Base-by-base conservation (phyloP, 208 protist genomes). In the Leishmania amazonensis region DNA sequence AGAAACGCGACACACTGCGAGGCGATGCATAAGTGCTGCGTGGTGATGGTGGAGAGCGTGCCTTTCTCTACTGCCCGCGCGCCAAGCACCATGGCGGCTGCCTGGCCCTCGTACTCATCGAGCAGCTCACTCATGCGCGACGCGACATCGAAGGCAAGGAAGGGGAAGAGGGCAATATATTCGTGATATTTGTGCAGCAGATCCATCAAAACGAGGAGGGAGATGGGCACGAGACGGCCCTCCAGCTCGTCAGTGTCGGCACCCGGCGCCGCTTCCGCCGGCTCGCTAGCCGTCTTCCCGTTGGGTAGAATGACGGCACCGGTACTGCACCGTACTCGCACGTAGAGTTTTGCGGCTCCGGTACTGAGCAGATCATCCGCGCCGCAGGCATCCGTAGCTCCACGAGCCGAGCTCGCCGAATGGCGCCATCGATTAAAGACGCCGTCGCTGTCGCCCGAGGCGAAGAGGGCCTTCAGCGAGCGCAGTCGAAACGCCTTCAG, bases 1-100 rank as follows among this genome's bases (percentile, higher is more conserved):
- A 98, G 84, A 72, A 97, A 89, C 15, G 86, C 84, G 45, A 96
- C 76, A 54, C 91, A 95, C 85, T 98, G 96, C 54, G 95, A 97
- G 13, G 95, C 95, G 9, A 98, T 88, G 75, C 88, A 91, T 62
- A 98, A 81, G 86, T 98, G 86, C 75, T 89, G 87, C 31, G 88
- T 88, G 9, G 96, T 97, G 84, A 98, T 98, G 64, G 85, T 92
- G 40, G 87, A n/a, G 31, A 98, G 86, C 49, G 83, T 81, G 31
- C 93, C 95, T 42, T 90, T 93, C 78, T 95, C 89, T 76, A 96
- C 91, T 24, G 96, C 95, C 74, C 87, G 88, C 2, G 93, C 96
- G 9, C 94, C 93, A 15, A 98, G 88, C 31, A 98, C 86, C 76
- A 98, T 80, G 9, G 85, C 87, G 0, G 96, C 91, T 45, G 83